These are phyloP conservation scores for Talaromyces piceae DNA, from an alignment of 2,329 filamentous ascomycete species.

Conservation along the genomic window DNA sequence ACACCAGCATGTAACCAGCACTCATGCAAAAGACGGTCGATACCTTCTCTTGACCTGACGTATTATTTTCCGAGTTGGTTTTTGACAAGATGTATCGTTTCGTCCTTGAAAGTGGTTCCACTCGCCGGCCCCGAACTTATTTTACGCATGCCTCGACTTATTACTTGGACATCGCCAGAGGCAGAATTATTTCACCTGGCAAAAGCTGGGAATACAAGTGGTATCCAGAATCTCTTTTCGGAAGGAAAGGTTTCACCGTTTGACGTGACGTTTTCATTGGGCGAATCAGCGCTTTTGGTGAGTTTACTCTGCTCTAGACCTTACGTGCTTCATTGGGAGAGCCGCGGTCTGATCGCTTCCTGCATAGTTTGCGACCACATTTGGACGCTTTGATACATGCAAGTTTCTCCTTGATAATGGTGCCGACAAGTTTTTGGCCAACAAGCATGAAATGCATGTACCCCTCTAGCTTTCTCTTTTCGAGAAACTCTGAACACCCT, in stretches of 20 bases:
- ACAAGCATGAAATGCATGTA: neutral
- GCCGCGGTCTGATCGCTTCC: neutral
- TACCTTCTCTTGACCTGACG: neutral
- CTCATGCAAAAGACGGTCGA: neutral
- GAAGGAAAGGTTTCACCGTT: neutral
- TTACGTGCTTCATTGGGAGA: neutral
- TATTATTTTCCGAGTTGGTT: neutral
- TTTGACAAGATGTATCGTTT: neutral
- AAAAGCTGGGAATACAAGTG: neutral
- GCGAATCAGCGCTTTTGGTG: neutral
- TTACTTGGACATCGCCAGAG: neutral
- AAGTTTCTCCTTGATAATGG: slow-evolving; percentile 2
- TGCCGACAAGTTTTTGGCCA: slow-evolving; percentile 1
- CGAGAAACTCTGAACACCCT: neutral
- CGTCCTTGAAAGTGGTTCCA: neutral
- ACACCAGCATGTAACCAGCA: neutral
- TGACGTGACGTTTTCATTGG: neutral
- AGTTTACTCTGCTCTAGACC: neutral
- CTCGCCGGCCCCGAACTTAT: neutral
- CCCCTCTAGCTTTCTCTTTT: neutral
- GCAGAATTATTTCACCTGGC: neutral
- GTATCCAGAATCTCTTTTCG: neutral
- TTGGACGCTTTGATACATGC: neutral
- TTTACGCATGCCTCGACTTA: neutral
- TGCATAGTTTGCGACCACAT: neutral